A percentile compares a stretch with the other conserved stretches of the same genome.
These are phyloP conservation scores for Cladosporium sp. DNA, from an alignment of 2,329 filamentous ascomycete species.

Conservation along the genomic window DNA sequence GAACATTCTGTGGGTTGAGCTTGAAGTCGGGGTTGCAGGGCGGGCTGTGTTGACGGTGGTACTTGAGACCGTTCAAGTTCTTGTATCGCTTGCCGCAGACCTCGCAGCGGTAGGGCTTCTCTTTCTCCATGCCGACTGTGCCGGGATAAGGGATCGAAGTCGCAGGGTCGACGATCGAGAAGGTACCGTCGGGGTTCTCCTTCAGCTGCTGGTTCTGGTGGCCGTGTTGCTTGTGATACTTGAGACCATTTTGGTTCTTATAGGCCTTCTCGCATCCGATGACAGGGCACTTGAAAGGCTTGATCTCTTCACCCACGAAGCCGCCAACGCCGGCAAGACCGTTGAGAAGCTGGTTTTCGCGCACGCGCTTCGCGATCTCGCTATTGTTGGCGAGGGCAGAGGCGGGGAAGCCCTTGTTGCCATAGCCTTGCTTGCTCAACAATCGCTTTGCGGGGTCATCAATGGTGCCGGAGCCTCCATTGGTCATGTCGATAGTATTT, in stretches of 20 bases:
- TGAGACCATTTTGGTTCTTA: constrained; percentile 98
- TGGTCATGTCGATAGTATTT: constrained; percentile 52
- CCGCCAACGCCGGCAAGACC: constrained; percentile 48
- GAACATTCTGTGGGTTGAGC: constrained; percentile 41
- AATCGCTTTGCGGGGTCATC: constrained; percentile 93
- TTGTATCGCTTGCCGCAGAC: constrained; percentile 98
- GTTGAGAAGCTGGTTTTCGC: constrained; percentile 64
- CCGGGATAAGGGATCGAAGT: constrained; percentile 93
- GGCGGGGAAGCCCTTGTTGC: constrained; percentile 49
- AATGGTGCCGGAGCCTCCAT: constrained; percentile 58
- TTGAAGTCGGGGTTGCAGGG: constrained; percentile 85
- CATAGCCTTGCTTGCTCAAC: constrained; percentile 73
- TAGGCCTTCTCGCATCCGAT: constrained; percentile 99
- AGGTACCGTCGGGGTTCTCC: constrained; percentile 94
- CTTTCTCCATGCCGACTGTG: constrained; percentile 98
- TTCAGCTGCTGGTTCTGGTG: constrained; percentile 96
- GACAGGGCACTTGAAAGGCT: constrained; percentile 95
- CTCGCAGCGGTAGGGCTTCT: constrained; percentile 97
- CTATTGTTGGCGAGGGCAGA: constrained; percentile 72
- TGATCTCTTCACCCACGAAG: constrained; percentile 79
- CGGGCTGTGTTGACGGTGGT: constrained; percentile 72
- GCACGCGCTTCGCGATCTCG: constrained; percentile 67
- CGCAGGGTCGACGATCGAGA: constrained; percentile 96
- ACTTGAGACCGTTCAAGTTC: constrained; percentile 98
- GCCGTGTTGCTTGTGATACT: constrained; percentile 85